Conservation (phyloP, 2,329 filamentous ascomycete genomes). For the Curvularia verruculosa region DNA sequence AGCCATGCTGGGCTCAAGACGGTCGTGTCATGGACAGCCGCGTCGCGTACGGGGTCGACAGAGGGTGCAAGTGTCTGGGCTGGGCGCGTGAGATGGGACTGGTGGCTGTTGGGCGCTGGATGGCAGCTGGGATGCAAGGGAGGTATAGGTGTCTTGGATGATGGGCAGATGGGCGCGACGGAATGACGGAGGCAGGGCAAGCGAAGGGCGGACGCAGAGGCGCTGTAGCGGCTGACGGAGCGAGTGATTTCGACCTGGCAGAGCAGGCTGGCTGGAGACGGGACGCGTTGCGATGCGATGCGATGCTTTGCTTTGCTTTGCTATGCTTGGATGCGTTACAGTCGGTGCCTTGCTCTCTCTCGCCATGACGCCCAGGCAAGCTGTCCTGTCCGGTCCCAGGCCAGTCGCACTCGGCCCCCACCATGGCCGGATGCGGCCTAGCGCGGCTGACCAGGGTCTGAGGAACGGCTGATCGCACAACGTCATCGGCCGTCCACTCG, state of each 20-base stretch:
- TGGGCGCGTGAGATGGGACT: conserved; percentile 16
- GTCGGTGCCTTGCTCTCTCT: neutral
- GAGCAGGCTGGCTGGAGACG: neutral
- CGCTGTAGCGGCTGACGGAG: neutral
- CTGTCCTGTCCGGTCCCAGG: neutral
- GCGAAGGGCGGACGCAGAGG: neutral
- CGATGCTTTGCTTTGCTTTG: too few relatives aligned
- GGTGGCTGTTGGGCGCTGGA: conserved; percentile 26
- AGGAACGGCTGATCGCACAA: conserved; percentile 10
- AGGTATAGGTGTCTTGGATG: neutral
- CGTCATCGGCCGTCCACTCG: conserved; percentile 20
- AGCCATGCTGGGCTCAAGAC: conserved; percentile 46
- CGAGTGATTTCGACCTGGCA: neutral
- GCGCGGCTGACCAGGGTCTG: conserved; percentile 8
- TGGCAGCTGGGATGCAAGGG: conserved; percentile 11
- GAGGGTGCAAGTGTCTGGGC: conserved; percentile 1
- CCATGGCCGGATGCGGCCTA: conserved; percentile 13
- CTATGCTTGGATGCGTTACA: neutral
- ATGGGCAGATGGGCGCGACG: neutral
- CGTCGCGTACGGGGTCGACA: conserved; percentile 5
- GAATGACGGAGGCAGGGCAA: neutral
- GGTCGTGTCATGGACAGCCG: conserved; percentile 38
- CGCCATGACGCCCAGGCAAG: neutral
- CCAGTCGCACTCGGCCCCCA: conserved; percentile 7
- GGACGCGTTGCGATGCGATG: conserved; percentile 1